Evolutionary conservation across 2,329 filamentous ascomycete species (phyloP).

Genomic region (Pezicula rhizophila): DNA sequence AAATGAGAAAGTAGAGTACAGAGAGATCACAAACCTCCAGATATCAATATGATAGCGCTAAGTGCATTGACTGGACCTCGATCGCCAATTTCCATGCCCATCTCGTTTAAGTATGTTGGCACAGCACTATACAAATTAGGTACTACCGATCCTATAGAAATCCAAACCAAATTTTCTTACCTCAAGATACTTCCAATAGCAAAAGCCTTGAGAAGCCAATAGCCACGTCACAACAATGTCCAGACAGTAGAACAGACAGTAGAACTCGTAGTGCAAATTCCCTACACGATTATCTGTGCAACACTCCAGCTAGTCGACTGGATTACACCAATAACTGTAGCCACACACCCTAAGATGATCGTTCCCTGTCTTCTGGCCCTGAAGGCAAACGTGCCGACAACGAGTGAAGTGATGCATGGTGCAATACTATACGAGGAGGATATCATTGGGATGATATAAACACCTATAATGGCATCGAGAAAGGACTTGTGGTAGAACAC

Average conservation of each 20-base stretch:
- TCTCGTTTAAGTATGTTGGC: conserved; percentile 26
- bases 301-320: conserved; percentile 25
- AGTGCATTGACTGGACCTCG: conserved; percentile 24
- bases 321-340: conserved; percentile 24
- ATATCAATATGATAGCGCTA: conserved; percentile 18
- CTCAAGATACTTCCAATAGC: conserved; percentile 3
- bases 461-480: conserved; percentile 15
- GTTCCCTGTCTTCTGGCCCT: conserved; percentile 9
- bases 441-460: conserved; percentile 18
- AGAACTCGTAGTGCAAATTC: conserved; percentile 15
- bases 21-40: conserved; percentile 11
- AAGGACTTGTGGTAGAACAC: conserved; percentile 21
- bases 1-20: too few relatives aligned
- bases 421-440: conserved; percentile 17
- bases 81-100: conserved; percentile 15
- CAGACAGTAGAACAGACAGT: too few relatives aligned
- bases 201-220: conserved; percentile 3
- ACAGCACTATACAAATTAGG: conserved; percentile 13
- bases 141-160: neutral
- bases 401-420: conserved; percentile 14
- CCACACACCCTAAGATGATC: conserved; percentile 23
- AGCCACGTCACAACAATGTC: neutral
- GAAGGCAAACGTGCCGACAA: conserved; percentile 25
- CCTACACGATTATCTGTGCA: conserved; percentile 24
- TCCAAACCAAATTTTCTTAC: neutral